Evolutionary conservation across 345 rosid genomes (phyloP).

Genomic region (Bruguiera sexangula): DNA sequence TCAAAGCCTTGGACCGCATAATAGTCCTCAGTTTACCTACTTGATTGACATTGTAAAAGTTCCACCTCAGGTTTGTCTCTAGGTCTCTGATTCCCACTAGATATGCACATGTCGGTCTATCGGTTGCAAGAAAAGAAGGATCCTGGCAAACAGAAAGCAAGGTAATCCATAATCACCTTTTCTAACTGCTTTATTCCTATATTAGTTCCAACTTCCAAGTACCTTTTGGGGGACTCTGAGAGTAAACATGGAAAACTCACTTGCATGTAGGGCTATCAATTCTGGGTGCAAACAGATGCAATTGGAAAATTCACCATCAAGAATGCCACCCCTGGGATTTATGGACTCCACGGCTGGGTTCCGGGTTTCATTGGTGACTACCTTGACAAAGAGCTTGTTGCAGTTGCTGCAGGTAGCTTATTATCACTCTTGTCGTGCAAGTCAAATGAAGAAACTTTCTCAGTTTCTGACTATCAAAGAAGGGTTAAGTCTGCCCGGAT

Average conservation of each 20-base stretch:
- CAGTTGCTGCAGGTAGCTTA: conserved; percentile 28
- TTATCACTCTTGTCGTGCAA: neutral
- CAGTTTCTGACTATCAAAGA: neutral
- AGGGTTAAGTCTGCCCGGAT: too few relatives aligned
- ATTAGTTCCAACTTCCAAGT: neutral
- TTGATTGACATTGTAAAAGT: neutral
- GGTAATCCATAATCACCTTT: conserved; percentile 6
- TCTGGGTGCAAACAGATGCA: conserved; percentile 39
- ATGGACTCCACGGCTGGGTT: conserved; percentile 42
- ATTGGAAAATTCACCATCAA: conserved; percentile 33
- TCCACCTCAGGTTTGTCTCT: conserved; percentile 26
- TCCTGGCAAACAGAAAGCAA: conserved; percentile 43
- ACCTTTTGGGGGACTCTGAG: neutral
- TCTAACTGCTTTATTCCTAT: neutral
- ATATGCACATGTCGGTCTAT: conserved; percentile 31
- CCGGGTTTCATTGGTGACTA: conserved; percentile 41
- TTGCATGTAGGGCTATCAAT: conserved; percentile 31
- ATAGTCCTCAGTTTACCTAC: neutral
- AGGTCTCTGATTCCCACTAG: conserved; percentile 36
- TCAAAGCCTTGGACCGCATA: neutral
- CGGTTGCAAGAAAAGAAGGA: conserved; percentile 30
- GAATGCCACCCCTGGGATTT: conserved; percentile 34
- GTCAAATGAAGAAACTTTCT: neutral
- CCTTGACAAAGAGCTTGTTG: conserved; percentile 16
- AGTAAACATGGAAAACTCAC: neutral